These are phyloP conservation scores for Wickerhamiella vanderwaltii DNA, from an alignment of 805 yeast genomes.

Conservation along the genomic window DNA sequence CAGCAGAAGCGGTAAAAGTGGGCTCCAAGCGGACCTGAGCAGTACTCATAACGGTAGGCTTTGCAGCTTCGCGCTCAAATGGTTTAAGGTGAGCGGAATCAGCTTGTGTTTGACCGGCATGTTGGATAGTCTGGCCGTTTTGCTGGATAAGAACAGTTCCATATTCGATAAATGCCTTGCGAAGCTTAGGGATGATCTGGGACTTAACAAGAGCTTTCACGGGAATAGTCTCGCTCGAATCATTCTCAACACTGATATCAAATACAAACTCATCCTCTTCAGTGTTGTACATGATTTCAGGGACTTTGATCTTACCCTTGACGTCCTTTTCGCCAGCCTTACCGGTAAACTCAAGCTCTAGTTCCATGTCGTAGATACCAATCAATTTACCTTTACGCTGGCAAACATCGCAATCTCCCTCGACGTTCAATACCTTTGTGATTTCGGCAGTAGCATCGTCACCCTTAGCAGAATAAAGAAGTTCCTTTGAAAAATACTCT, in stretches of 20 bases:
- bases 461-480: slow-evolving; percentile 34
- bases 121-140: slow-evolving; percentile 82
- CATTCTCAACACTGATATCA: slow-evolving; percentile 51
- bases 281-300: slow-evolving; percentile 90
- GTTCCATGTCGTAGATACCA: slow-evolving; percentile 69
- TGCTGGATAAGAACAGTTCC: slow-evolving; percentile 62
- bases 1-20: slow-evolving; percentile 75
- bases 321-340: slow-evolving; percentile 32
- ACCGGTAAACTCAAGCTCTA: slow-evolving; percentile 51
- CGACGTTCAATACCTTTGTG: slow-evolving; percentile 44
- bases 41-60: slow-evolving; percentile 54
- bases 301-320: slow-evolving; percentile 66
- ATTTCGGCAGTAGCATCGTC: slow-evolving; percentile 28
- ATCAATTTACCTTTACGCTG: slow-evolving; percentile 96
- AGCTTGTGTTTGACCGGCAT: slow-evolving; percentile 33
- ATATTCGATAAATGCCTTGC: slow-evolving; percentile 47
- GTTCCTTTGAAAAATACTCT: slow-evolving; percentile 52
- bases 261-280: slow-evolving; percentile 79
- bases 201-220: slow-evolving; percentile 43
- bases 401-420: slow-evolving; percentile 94
- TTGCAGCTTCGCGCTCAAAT: slow-evolving; percentile 12
- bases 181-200: slow-evolving; percentile 55
- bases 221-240: slow-evolving; percentile 33
- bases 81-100: not conserved
- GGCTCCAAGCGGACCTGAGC: slow-evolving; percentile 67